These are phyloP conservation scores for Cynanchum wilfordii DNA, from an alignment of 257 asterid genomes.

Conservation along the genomic window DNA sequence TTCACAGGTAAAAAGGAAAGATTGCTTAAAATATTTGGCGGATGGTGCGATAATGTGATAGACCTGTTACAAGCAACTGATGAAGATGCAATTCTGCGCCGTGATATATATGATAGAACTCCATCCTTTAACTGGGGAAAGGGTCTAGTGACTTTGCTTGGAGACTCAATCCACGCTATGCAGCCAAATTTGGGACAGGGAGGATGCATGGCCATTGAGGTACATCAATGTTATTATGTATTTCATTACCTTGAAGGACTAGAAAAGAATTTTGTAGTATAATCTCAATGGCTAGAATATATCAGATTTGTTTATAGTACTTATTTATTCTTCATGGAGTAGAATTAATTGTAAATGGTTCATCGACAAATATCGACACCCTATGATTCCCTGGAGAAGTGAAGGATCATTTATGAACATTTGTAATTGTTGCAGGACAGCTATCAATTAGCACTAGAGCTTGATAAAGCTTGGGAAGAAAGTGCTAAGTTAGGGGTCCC, in stretches of 20 bases:
- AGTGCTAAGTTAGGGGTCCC: conserved; percentile 46
- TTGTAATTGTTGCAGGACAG: conserved; percentile 53
- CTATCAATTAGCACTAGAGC: conserved; percentile 87
- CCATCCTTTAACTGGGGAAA: conserved; percentile 84
- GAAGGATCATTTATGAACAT: not conserved
- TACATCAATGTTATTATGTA: conserved; percentile 10
- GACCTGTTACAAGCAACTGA: conserved; percentile 75
- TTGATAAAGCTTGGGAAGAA: conserved; percentile 53
- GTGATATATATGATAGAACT: conserved; percentile 83
- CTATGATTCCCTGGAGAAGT: not conserved
- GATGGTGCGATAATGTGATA: conserved; percentile 92
- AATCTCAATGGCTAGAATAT: not conserved
- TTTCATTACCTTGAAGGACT: not conserved
- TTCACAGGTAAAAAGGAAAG: conserved; percentile 71
- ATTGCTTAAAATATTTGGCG: conserved; percentile 69
- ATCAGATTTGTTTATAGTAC: not conserved
- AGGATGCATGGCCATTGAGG: conserved; percentile 99
- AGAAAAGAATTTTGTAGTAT: not conserved
- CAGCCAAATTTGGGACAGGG: conserved; percentile 99
- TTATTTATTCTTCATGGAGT: not conserved
- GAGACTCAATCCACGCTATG: conserved; percentile 98
- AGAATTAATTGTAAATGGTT: not conserved
- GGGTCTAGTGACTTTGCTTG: conserved; percentile 91
- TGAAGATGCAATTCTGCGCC: conserved; percentile 86
- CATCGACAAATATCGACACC: not conserved